These are phyloP conservation scores for Populus trichocarpa DNA, from an alignment of 441 rosid species.

Conservation along the genomic window DNA sequence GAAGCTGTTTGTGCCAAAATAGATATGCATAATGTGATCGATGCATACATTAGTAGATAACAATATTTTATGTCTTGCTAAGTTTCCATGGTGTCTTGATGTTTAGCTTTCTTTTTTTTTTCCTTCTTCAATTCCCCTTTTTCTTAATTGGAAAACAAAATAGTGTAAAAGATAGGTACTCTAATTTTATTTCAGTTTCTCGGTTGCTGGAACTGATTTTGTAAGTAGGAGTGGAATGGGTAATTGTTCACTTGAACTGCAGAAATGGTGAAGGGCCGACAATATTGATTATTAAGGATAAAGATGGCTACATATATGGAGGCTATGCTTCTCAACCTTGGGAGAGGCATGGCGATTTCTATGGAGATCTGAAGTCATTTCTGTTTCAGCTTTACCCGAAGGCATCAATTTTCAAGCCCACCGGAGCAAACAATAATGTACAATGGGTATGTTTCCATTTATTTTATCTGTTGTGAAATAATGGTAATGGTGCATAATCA, in stretches of 20 bases:
- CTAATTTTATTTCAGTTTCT: slow-evolving; percentile 21
- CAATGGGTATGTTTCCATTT: slow-evolving; percentile 66
- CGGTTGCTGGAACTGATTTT: slow-evolving; percentile 13
- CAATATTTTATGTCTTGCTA: not conserved
- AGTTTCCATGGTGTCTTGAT: not conserved
- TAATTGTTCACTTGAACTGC: slow-evolving; percentile 40
- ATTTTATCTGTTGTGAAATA: not conserved
- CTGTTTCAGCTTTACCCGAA: slow-evolving; percentile 74
- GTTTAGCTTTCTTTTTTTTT: not conserved
- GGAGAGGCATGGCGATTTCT: slow-evolving; percentile 78
- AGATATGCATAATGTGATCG: not conserved
- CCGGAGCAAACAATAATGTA: slow-evolving; percentile 74
- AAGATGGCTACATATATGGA: slow-evolving; percentile 69
- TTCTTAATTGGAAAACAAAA: not conserved
- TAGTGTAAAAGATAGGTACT: not conserved
- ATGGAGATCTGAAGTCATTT: slow-evolving; percentile 89
- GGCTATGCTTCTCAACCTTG: slow-evolving; percentile 93
- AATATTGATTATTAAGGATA: slow-evolving; percentile 69
- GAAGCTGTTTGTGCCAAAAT: not conserved
- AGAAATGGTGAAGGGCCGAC: slow-evolving; percentile 63
- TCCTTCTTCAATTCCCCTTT: not conserved
- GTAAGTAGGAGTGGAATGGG: slow-evolving; percentile 23
- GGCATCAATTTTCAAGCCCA: slow-evolving; percentile 72
- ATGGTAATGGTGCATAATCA: not conserved
- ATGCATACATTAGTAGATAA: not conserved